Conservation (phyloP, 1,284 basidiomycete species). For the Mycena sp. region DNA sequence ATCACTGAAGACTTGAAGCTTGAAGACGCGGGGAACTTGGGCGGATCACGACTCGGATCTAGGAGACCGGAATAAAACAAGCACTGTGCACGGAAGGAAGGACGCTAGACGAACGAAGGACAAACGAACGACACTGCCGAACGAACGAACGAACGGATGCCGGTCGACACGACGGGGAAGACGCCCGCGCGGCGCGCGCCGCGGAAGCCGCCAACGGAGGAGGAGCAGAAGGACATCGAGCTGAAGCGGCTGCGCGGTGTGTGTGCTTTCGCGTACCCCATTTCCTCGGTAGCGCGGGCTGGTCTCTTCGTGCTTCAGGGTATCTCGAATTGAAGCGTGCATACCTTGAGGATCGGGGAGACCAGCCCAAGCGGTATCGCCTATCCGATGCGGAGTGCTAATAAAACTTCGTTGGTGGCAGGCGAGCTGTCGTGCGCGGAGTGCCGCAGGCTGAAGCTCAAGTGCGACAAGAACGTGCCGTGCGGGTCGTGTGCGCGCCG, state of each 20-base stretch:
- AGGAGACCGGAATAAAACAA: too few relatives aligned
- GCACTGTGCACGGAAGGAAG: too few relatives aligned
- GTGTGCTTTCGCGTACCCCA: neutral
- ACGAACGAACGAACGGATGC: conserved; percentile 44
- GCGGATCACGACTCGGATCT: too few relatives aligned
- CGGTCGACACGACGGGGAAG: conserved; percentile 45
- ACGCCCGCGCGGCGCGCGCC: conserved; percentile 43
- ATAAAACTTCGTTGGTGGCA: conserved; percentile 27
- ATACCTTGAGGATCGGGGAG: too few relatives aligned
- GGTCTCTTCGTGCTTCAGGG: neutral
- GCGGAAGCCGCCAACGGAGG: conserved; percentile 52
- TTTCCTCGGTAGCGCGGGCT: neutral
- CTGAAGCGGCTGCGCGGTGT: conserved; percentile 53
- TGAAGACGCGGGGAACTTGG: too few relatives aligned
- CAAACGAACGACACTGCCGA: too few relatives aligned
- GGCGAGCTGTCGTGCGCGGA: conserved; percentile 60
- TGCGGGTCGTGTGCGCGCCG: conserved; percentile 56
- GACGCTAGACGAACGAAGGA: too few relatives aligned
- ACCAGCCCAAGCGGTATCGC: too few relatives aligned
- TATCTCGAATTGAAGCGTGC: too few relatives aligned
- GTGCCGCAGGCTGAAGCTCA: conserved; percentile 57
- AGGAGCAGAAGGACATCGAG: conserved; percentile 58
- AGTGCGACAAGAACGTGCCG: conserved; percentile 59
- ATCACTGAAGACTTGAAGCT: too few relatives aligned
- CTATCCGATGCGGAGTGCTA: too few relatives aligned